Percentiles rank a stretch among this genome's conserved stretches.
These are phyloP conservation scores for Aspergillus eucalypticola DNA, from an alignment of 2,329 filamentous ascomycete genomes.

Conservation along the genomic window DNA sequence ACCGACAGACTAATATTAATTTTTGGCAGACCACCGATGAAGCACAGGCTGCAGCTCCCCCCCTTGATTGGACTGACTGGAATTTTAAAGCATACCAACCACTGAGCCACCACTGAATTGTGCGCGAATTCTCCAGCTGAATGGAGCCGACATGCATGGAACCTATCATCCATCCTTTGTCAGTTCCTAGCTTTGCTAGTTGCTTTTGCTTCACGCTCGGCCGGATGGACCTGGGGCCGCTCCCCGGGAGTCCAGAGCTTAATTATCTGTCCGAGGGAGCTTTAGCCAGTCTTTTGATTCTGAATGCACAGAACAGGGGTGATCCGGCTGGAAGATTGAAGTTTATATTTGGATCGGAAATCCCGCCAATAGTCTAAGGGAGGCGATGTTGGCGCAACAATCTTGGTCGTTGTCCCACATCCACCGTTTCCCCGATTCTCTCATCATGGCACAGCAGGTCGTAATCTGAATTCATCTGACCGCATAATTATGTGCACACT, in stretches of 20 bases:
- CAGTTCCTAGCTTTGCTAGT: neutral
- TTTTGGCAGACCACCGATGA: too few species aligned
- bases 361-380: neutral
- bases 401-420: neutral
- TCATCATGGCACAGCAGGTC: neutral
- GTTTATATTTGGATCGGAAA: neutral
- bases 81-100: slow-evolving; percentile 4
- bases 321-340: neutral
- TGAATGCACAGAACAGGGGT: neutral
- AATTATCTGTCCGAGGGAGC: neutral
- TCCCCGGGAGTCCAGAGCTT: neutral
- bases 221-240: neutral
- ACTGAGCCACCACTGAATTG: neutral
- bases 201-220: neutral
- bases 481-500: neutral
- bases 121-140: neutral
- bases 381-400: neutral
- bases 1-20: too few species aligned
- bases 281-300: neutral
- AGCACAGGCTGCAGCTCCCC: neutral
- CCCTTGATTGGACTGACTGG: neutral
- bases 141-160: neutral
- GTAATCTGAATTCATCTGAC: neutral
- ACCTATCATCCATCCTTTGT: neutral
- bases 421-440: neutral